A percentile compares a stretch with the other conserved stretches of the same genome.
phyloP scores from a whole-genome alignment of 78 protist species.

The Dictyostelium brefeldianum region DNA sequence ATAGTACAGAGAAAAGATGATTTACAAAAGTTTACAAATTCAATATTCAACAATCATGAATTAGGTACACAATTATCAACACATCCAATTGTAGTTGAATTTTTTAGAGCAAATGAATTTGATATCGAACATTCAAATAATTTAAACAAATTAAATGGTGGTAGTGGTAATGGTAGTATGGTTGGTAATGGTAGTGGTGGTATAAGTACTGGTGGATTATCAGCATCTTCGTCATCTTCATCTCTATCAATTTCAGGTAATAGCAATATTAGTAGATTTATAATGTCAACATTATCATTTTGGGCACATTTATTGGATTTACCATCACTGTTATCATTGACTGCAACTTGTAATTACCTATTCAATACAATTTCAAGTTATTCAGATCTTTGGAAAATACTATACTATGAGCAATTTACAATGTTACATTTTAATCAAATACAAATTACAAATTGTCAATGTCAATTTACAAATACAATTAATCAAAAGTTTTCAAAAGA shows the following conservation, averaged over 20 bases:
- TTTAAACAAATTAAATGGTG: not conserved
- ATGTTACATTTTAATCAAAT: not conserved
- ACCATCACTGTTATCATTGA: constrained; percentile 28
- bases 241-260: not conserved
- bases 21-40: constrained; percentile 34
- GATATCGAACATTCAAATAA: constrained; percentile 1
- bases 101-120: constrained; percentile 12
- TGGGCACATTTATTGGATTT: constrained; percentile 65
- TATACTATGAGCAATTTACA: constrained; percentile 4
- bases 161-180: not conserved
- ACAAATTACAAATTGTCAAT: constrained; percentile 10
- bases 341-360: constrained; percentile 55
- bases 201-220: not conserved
- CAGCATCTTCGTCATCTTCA: too few relatives aligned
- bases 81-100: constrained; percentile 33
- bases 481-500: constrained; percentile 3
- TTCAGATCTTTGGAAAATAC: constrained; percentile 51
- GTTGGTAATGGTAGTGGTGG: not conserved
- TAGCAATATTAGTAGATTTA: constrained; percentile 7
- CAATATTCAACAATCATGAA: constrained; percentile 8
- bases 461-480: constrained; percentile 1
- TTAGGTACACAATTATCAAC: constrained; percentile 8
- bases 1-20: constrained; percentile 66
- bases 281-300: constrained; percentile 66
- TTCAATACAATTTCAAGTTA: constrained; percentile 40